Base-by-base conservation (phyloP, 2,329 filamentous ascomycete genomes). In the Hirsutella minnesotensis region DNA sequence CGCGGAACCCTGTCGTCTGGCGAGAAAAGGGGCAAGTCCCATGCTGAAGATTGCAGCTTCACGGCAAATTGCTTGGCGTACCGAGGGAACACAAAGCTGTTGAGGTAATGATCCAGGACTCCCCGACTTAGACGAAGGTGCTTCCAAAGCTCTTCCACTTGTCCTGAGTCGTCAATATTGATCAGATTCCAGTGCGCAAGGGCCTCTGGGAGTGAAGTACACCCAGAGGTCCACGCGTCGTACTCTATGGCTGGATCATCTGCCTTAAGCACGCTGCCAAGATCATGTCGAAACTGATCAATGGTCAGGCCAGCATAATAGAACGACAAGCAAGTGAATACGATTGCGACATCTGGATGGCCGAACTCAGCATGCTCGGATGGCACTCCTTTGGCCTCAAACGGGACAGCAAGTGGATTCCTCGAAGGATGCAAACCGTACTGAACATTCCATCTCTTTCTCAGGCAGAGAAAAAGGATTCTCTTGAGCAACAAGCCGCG, bases 361-460 rank as follows among this genome's bases (percentile, higher is more conserved):
- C 40, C 40, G 20, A 42, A 42, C 13, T 42, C 40, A 12, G 40
- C 40, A 9, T 42, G 40, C 34, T 37, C 40, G n/a, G 40, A 42
- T 5, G 40, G 40, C 12, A 38, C 27, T 5, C 34, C 40, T 30
- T 42, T 42, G 2, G 40, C 40, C 19, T 42, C 40, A 19, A 38
- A 42, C 3, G 34, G 34, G 3, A 42, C 40, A 3, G 40, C 34
- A n/a, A 42, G 34, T 10, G 34, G 40, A 15, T 16, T 64, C 13
- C 82, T 66, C 0, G 46, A 38, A 0, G 72, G 68, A 47, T 79
- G 69, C 0, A 81, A 58, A 0, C 77, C 77, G 38, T 81, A 88
- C 36, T 75, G 67, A 0, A 87, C 81, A 22, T 81, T 79, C 73
- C 74, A 85, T 4, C 77, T 62, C 53, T 83, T 84, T 40, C 73